Percentiles rank a stretch among this genome's conserved stretches.
These are phyloP conservation scores for Penicillium ucsense DNA, from an alignment of 495 filamentous ascomycete species.

Conservation along the genomic window DNA sequence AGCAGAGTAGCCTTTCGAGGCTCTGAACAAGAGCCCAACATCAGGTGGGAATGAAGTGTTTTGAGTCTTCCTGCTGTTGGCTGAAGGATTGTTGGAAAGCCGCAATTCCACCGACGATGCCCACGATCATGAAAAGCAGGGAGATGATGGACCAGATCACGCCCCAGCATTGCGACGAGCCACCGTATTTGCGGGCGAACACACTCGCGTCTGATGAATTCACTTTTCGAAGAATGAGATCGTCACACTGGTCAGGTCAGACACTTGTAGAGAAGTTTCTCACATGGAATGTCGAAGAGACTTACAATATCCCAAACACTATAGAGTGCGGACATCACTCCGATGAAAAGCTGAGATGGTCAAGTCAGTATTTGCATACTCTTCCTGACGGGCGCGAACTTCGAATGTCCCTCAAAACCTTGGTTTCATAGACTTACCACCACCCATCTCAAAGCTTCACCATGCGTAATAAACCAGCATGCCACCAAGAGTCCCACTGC, in stretches of 20 bases:
- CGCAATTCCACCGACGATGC: constrained; percentile 64
- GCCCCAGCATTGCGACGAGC: constrained; percentile 75
- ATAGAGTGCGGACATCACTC: constrained; percentile 69
- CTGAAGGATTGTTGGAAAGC: constrained; percentile 60
- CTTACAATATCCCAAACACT: constrained; percentile 78
- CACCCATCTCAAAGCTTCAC: constrained; percentile 60
- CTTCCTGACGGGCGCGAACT: too few species aligned
- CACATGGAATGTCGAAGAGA: background rate
- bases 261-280: background rate
- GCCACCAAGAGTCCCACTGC: constrained; percentile 62
- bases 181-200: constrained; percentile 67
- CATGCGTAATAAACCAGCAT: constrained; percentile 73
- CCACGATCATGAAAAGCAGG: constrained; percentile 56
- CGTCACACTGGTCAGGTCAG: constrained; percentile 49
- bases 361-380: too few species aligned
- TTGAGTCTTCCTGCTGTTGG: constrained; percentile 58
- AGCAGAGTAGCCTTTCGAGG: too few species aligned
- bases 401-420: too few species aligned
- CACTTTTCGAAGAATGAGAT: constrained; percentile 74
- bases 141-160: constrained; percentile 68
- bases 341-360: constrained; percentile 52
- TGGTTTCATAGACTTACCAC: constrained; percentile 34
- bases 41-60: constrained; percentile 52
- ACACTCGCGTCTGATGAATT: constrained; percentile 74
- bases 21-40: too few species aligned